Percentiles rank a stretch among this genome's conserved stretches.
These are phyloP conservation scores for Neocucurbitaria cava DNA, from an alignment of 2,329 filamentous ascomycete genomes.

Conservation along the genomic window DNA sequence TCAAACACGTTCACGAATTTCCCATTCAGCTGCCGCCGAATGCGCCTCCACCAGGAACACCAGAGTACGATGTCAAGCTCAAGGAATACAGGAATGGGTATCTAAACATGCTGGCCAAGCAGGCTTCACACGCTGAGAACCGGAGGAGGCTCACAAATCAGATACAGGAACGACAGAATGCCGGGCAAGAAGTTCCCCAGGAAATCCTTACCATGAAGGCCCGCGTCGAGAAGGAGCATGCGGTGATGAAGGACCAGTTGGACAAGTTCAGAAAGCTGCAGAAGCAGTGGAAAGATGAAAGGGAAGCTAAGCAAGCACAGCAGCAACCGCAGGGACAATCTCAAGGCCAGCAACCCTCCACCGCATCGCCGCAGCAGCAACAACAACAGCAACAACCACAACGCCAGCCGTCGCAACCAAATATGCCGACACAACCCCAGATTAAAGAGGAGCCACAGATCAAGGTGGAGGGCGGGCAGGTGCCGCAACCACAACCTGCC, in stretches of 20 bases:
- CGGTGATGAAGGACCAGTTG: constrained; percentile 38
- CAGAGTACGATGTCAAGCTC: constrained; percentile 44
- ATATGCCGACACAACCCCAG: constrained; percentile 28
- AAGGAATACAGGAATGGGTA: constrained; percentile 47
- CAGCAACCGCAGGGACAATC: constrained; percentile 29
- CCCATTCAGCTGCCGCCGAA: constrained; percentile 39
- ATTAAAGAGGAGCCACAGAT: constrained; percentile 46
- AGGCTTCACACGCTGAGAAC: constrained; percentile 35
- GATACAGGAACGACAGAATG: constrained; percentile 41
- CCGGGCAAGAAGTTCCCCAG: constrained; percentile 42
- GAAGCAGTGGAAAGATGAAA: constrained; percentile 40
- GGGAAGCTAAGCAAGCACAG: constrained; percentile 44
- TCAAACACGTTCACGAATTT: constrained; percentile 48
- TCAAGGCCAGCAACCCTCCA: constrained; percentile 29
- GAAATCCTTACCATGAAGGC: constrained; percentile 37
- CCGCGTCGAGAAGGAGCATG: constrained; percentile 39
- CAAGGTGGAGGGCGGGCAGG: constrained; percentile 44
- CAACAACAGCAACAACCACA: constrained; percentile 29
- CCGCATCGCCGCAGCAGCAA: constrained; percentile 27
- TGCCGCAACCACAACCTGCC: constrained; percentile 29
- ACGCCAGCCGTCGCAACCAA: constrained; percentile 38
- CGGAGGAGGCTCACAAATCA: constrained; percentile 34
- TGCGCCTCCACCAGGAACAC: constrained; percentile 39
- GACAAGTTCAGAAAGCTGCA: constrained; percentile 47
- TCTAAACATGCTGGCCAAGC: constrained; percentile 41